Evolutionary conservation across 2,329 filamentous ascomycete species (phyloP).

Genomic region (Colletotrichum trifolii): DNA sequence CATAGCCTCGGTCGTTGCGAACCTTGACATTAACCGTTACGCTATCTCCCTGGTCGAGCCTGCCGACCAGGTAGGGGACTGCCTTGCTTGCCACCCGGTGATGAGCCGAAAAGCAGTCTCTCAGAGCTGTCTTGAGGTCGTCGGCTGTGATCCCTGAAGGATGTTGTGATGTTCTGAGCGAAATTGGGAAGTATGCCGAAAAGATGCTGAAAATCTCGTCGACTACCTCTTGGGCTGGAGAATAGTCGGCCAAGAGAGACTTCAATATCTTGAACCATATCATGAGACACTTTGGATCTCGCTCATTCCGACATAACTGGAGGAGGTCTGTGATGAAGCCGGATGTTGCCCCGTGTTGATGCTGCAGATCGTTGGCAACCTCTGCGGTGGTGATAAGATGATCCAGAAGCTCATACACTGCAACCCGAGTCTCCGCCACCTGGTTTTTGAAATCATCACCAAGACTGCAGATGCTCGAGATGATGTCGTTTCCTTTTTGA

Average conservation of each 20-base stretch:
- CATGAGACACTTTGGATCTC: conserved; percentile 67
- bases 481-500: conserved; percentile 58
- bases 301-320: conserved; percentile 63
- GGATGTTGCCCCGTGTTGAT: conserved; percentile 54
- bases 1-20: conserved; percentile 16
- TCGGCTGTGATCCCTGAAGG: conserved; percentile 64
- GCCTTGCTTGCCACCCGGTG: conserved; percentile 56
- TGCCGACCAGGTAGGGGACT: conserved; percentile 66
- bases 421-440: conserved; percentile 60
- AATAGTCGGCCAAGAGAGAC: conserved; percentile 57
- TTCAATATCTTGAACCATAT: conserved; percentile 65
- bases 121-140: conserved; percentile 63
- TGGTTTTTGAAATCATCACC: conserved; percentile 69
- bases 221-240: conserved; percentile 56
- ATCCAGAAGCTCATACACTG: conserved; percentile 62
- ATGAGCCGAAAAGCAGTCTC: conserved; percentile 65
- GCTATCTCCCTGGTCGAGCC: conserved; percentile 68
- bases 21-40: conserved; percentile 69
- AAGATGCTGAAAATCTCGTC: conserved; percentile 65
- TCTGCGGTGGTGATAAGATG: conserved; percentile 55
- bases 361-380: conserved; percentile 56
- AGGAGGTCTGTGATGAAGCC: conserved; percentile 62
- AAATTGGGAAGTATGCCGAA: conserved; percentile 71
- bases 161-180: conserved; percentile 62
- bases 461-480: conserved; percentile 60